phyloP scores from a whole-genome alignment of 2,329 filamentous ascomycete species.

The Elsinoe arachidis region DNA sequence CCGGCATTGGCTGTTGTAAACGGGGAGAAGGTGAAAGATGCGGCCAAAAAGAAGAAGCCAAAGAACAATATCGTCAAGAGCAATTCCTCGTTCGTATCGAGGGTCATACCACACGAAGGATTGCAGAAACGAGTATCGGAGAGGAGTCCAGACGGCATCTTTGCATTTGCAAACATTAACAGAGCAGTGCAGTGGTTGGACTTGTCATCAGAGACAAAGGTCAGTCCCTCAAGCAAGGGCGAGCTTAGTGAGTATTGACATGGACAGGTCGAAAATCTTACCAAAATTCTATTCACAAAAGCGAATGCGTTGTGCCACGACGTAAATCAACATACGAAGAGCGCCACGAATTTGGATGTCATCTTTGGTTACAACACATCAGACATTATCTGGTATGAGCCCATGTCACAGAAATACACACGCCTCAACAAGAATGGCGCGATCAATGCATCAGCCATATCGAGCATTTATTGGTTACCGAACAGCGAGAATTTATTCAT shows the following conservation, averaged over 20 bases:
- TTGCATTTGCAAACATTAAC: conserved; percentile 92
- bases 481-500: conserved; percentile 89
- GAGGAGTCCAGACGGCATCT: conserved; percentile 66
- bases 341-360: conserved; percentile 71
- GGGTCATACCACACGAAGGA: conserved; percentile 82
- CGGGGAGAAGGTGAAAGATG: conserved; percentile 57
- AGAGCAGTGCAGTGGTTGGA: conserved; percentile 95
- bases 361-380: conserved; percentile 94
- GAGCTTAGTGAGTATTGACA: neutral
- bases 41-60: conserved; percentile 73
- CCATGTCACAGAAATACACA: conserved; percentile 89
- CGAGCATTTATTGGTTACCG: conserved; percentile 86
- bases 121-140: conserved; percentile 72
- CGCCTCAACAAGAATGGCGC: conserved; percentile 93
- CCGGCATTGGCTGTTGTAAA: conserved; percentile 56
- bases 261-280: conserved; percentile 72
- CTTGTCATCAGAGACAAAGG: conserved; percentile 65
- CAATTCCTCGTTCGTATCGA: conserved; percentile 96
- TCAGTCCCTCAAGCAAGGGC: conserved; percentile 21
- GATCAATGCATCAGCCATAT: conserved; percentile 78
- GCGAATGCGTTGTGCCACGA: conserved; percentile 93
- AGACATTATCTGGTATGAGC: conserved; percentile 98
- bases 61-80: conserved; percentile 99
- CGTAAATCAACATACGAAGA: conserved; percentile 76
- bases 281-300: conserved; percentile 94